These are phyloP conservation scores for Mortierella claussenii DNA, from an alignment of 192 early-diverging fungal genomes.

Conservation along the genomic window DNA sequence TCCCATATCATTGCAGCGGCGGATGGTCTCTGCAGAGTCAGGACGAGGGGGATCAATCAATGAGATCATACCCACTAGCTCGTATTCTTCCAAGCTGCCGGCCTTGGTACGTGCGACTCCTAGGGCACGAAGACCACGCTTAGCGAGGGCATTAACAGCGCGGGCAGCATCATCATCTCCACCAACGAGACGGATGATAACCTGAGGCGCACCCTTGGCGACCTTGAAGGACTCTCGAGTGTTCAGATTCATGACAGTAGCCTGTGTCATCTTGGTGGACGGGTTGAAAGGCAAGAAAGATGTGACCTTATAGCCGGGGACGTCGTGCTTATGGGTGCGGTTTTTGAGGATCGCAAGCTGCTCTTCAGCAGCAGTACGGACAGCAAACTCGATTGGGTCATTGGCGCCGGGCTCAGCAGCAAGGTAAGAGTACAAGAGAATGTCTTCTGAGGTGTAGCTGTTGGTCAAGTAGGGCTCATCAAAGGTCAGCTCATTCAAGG, in stretches of 20 bases:
- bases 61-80: constrained; percentile 92
- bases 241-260: constrained; percentile 84
- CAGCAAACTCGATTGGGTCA: constrained; percentile 92
- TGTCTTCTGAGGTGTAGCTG: constrained; percentile 77
- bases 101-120: constrained; percentile 88
- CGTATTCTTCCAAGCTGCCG: constrained; percentile 73
- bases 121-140: constrained; percentile 86
- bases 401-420: constrained; percentile 92
- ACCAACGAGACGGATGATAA: constrained; percentile 86
- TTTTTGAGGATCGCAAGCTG: constrained; percentile 75
- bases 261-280: constrained; percentile 91
- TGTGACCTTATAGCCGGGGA: constrained; percentile 93
- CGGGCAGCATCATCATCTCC: constrained; percentile 82
- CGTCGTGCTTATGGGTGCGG: constrained; percentile 61
- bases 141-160: constrained; percentile 86
- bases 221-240: constrained; percentile 84
- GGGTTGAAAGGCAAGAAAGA: constrained; percentile 96
- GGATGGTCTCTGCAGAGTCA: constrained; percentile 89
- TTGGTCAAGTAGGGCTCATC: constrained; percentile 86
- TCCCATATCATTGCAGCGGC: constrained; percentile 84
- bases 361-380: constrained; percentile 84
- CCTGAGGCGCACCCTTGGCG: constrained; percentile 95
- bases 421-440: constrained; percentile 85
- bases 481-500: constrained; percentile 93
- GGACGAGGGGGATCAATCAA: constrained; percentile 91